Evolutionary conservation across 768 basidiomycete genomes (phyloP), one percentile per base, ranked within the genome.

Genomic region (Suillus decipiens): DNA sequence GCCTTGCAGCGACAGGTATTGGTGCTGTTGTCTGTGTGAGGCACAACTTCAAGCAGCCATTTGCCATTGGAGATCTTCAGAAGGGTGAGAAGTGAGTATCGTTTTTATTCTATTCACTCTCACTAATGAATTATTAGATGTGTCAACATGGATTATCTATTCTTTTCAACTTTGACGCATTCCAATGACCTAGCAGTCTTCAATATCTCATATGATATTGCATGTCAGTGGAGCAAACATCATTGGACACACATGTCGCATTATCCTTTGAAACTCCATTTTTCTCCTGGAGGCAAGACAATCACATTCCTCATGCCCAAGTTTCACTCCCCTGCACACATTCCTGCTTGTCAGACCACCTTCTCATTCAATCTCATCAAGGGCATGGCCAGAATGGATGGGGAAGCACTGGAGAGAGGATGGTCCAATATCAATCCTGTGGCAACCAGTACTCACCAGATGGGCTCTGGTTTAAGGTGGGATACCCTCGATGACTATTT

Each of bases 401-500:
- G 55, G 12, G n/a, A 60, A 50, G 39, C 59, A 61, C 37, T 5
- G 8, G 24, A 63, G 63, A 50, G 68, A 8, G 63, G 59, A 39
- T 73, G 72, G 72, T 56, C 68, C 0, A 48, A 60, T 28, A 63
- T 63, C 0, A 71, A 72, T 54, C 59, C 61, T 1, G 58, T 61
- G 1, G 64, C 64, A 1, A 60, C 47, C 14, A 65, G 59, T 24
- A 71, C 70, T 3, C 59, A 64, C 41, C 64, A 71, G 53, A 70
- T 70, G 72, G 65, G 64, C 3, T 60, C 64, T 1, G 71, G 66
- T 1, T 39, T 47, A 6, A 54, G 66, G 31, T 61, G 63, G 3
- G 72, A 76, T 31, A 70, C 73, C 0, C 61, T 76, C 12, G 69
- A 76, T 34, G 71, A 76, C 43, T 66, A 66, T 31, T 66, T 67